phyloP scores from a whole-genome alignment of 257 asterid species.

The Buddleja alternifolia region DNA sequence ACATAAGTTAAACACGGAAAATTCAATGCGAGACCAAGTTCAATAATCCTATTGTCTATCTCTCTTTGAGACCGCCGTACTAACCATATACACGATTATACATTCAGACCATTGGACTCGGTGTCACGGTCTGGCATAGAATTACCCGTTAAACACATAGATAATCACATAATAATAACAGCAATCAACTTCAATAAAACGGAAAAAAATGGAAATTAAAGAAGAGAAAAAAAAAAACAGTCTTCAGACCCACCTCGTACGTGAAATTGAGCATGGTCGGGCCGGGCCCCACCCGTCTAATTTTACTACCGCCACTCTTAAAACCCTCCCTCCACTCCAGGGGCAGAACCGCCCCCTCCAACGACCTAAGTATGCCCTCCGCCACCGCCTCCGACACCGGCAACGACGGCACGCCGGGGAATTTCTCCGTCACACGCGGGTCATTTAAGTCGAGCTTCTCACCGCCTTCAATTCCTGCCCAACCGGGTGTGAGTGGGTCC shows the following conservation, averaged over 20 bases:
- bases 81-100: too few relatives aligned
- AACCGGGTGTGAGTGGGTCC: slow-evolving; percentile 94
- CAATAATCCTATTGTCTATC: too few relatives aligned
- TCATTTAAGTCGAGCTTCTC: slow-evolving; percentile 62
- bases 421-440: slow-evolving; percentile 51
- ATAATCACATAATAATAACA: neutral
- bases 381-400: slow-evolving; percentile 82
- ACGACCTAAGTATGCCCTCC: slow-evolving; percentile 49
- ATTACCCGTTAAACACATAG: neutral
- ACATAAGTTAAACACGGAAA: too few relatives aligned
- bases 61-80: too few relatives aligned
- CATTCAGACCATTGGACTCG: too few relatives aligned
- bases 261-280: slow-evolving; percentile 74
- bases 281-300: slow-evolving; percentile 74
- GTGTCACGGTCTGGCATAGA: too few relatives aligned
- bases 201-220: neutral
- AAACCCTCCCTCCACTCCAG: slow-evolving; percentile 54
- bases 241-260: slow-evolving; percentile 56
- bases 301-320: slow-evolving; percentile 30
- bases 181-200: neutral
- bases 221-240: slow-evolving; percentile 3
- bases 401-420: slow-evolving; percentile 80
- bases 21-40: too few relatives aligned
- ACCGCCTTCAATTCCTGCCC: slow-evolving; percentile 70
- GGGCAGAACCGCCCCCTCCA: slow-evolving; percentile 64